Base-by-base conservation (phyloP, 208 protist genomes). In the Tritrichomonas foetus region DNA sequence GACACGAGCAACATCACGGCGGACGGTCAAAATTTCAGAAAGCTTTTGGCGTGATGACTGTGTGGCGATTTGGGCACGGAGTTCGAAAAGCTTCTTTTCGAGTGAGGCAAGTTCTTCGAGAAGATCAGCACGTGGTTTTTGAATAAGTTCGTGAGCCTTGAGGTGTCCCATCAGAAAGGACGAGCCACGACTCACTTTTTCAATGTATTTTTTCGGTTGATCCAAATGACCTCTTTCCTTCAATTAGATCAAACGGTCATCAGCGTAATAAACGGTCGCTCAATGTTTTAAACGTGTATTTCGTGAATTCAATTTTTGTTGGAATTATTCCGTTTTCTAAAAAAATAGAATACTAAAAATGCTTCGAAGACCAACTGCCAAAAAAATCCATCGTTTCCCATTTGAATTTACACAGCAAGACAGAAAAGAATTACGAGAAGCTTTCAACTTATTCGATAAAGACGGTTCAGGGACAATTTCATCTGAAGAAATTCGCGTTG, bases 151-250 rank as follows among this genome's bases (percentile, higher is more conserved):
- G n/a, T 82, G n/a, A 50, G n/a, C 74, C 20, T 82, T 82, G 74
- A 82, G 74, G 41, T 82, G 74, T 47, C 74, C 74, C 74, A 82
- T 82, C n/a, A 47, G n/a, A 82, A 82, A 82, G 74, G 74, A 82
- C 33, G 74, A n/a, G n/a, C n/a, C n/a, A n/a, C n/a, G n/a, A n/a
- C n/a, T n/a, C n/a, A n/a, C n/a, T n/a, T n/a, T n/a, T n/a, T n/a
- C n/a, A n/a, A n/a, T n/a, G n/a, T n/a, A n/a, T n/a, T n/a, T n/a
- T n/a, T n/a, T n/a, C n/a, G n/a, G n/a, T n/a, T n/a, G n/a, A n/a
- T n/a, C n/a, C n/a, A n/a, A n/a, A n/a, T n/a, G n/a, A n/a, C n/a
- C n/a, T n/a, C n/a, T n/a, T n/a, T n/a, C n/a, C n/a, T n/a, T n/a
- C n/a, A n/a, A n/a, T n/a, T n/a, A n/a, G n/a, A n/a, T n/a, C n/a